Evolutionary conservation across 371 early-diverging fungal species (phyloP), one percentile per base, ranked within the genome.

Genomic region (Dinochytrium kinnereticum): DNA sequence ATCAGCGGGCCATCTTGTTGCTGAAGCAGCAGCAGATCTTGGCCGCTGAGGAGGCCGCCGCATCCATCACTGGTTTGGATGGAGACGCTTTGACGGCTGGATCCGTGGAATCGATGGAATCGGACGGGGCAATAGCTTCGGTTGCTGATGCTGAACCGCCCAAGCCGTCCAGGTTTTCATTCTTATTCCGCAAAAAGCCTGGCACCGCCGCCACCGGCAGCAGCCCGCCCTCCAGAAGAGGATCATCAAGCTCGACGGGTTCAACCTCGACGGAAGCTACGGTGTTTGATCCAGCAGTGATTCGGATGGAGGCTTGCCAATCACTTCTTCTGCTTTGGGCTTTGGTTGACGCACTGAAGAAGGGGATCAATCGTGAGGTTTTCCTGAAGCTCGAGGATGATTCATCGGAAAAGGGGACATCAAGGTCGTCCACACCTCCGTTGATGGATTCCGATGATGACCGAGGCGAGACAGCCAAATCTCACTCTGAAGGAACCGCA

Each of bases 241-340:
- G 30, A 7, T n/a, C n/a, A n/a, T n/a, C n/a, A n/a, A 44, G 44
- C 19, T 31, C 64, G 5, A 61, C 13, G 2, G 24, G 33, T 15
- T 17, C 64, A 13, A 61, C 55, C 5, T 34, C 64, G 34, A 30
- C 36, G 15, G 70, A 38, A 33, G 38, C 59, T 1, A 2, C 59
- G 13, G 38, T 10, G 36, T 70, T 44, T 28, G 70, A 70, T 53
- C 70, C 55, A 1, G 59, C 59, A 3, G 24, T 51, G 7, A 59
- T 40, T 21, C 5, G 59, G 26, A 3, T 24, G 31, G 70, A 70
- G 39, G 70, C 59, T 5, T 36, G 31, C 5, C 10, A 30, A 2
- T 26, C 70, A 19, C 30, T 70, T 21, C 40, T 70, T 2, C 55
- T 70, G 10, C 7, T 70, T 19, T 57, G 70, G 70, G 70, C 70